Evolutionary conservation across 2,329 filamentous ascomycete genomes (phyloP), one percentile per base, ranked within the genome.

Genomic region (Alternaria gansuensis): DNA sequence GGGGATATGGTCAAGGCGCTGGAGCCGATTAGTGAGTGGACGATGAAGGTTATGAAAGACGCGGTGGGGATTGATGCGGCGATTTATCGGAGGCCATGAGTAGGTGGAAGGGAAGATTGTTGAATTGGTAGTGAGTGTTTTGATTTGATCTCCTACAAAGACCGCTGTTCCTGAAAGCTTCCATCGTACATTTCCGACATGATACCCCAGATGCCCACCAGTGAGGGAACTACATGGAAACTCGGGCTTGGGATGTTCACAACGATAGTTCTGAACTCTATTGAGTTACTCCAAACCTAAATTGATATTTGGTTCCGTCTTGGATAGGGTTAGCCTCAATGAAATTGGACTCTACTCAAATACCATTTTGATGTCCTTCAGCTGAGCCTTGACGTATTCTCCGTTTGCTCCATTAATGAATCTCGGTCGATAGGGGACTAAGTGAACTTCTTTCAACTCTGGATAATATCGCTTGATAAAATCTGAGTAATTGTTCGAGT

Each of bases 21-120:
- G 34, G 62, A 75, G 17, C 72, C 71, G 0, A 69, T 75, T 46
- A 72, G 66, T 8, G 67, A 72, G 4, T 75, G 74, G 72, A 75
- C 72, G 11, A 72, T 72, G 62, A 69, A 54, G 41, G 58, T 65
- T 8, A 69, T 72, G 67, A 51, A 37, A 3, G 53, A 62, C 11
- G 68, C 65, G 24, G 65, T 65, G 39, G 61, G 57, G 14, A 71
- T 75, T 51, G 73, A 75, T 60, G 71, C 68, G 17, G 72, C 66
- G 6, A 60, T 76, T 17, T 76, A 70, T 54, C 51, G 63, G 2
- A 74, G 63, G 59, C 3, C 17, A 2, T 59, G 54, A 50, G 2
- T 26, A 2, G 2, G 7, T 34, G 21, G 7, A 14, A 34, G 23
- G 44, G 8, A 21, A 4, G 2, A 26, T 41, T 31, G 21, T 8